Conservation (phyloP, 495 filamentous ascomycete genomes). For the Penicillium argentinense region DNA sequence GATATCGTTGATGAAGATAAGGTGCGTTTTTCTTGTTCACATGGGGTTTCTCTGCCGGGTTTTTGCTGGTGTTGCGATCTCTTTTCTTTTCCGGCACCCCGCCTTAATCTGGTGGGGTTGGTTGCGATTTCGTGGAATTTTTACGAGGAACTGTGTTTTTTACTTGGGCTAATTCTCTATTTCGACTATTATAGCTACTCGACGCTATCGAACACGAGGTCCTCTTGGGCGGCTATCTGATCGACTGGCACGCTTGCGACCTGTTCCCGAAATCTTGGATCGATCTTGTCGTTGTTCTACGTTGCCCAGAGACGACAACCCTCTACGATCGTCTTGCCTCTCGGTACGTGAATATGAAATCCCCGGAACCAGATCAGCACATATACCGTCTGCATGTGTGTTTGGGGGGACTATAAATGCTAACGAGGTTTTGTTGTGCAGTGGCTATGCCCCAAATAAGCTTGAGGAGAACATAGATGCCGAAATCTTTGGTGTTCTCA, state of each 20-base stretch:
- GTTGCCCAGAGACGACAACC: constrained; percentile 67
- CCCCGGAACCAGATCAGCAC: too few relatives aligned
- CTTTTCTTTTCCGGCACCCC: constrained; percentile 7
- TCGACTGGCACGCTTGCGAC: constrained; percentile 99
- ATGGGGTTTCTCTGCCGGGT: background rate
- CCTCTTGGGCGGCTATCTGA: constrained; percentile 78
- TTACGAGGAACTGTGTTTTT: background rate
- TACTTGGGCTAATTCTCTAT: background rate
- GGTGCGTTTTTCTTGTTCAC: constrained; percentile 45
- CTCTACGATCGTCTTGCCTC: constrained; percentile 82
- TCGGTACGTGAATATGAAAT: too few relatives aligned
- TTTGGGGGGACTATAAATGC: background rate
- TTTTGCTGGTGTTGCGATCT: background rate
- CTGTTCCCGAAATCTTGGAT: constrained; percentile 92
- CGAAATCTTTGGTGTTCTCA: constrained; percentile 94
- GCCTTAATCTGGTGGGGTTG: constrained; percentile 5
- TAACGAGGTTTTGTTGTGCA: constrained; percentile 23
- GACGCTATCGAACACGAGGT: constrained; percentile 86
- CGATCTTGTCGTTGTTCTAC: constrained; percentile 89
- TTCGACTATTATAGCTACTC: constrained; percentile 58
- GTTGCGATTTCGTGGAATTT: constrained; percentile 1
- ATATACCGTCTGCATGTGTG: too few relatives aligned
- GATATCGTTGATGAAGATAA: constrained; percentile 98
- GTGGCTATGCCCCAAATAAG: constrained; percentile 80
- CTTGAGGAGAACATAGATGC: constrained; percentile 94